These are phyloP conservation scores for Leishmania martiniquensis DNA, from an alignment of 208 protist genomes.

Conservation along the genomic window DNA sequence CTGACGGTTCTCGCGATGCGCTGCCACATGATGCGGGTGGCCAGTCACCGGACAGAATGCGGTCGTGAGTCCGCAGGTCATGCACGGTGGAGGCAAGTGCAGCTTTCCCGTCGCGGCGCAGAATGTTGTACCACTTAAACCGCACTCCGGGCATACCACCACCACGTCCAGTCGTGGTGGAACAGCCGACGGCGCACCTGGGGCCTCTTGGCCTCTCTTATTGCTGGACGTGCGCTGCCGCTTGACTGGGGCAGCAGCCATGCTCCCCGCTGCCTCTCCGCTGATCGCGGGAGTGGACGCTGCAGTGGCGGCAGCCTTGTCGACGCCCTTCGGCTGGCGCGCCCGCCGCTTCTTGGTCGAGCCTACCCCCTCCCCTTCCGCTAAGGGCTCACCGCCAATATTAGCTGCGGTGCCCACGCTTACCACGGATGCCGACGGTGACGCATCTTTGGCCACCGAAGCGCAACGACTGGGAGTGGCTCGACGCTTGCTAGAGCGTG, in stretches of 20 bases:
- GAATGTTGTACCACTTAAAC: slow-evolving; percentile 54
- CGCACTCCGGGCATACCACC: slow-evolving; percentile 56
- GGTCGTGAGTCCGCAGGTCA: slow-evolving; percentile 49
- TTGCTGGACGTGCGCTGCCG: slow-evolving; percentile 14
- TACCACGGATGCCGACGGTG: background rate
- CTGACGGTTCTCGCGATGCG: slow-evolving; percentile 36
- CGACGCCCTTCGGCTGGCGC: slow-evolving; percentile 2
- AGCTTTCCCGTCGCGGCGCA: slow-evolving; percentile 60
- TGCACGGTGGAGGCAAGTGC: slow-evolving; percentile 41
- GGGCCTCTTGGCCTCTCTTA: background rate
- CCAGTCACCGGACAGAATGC: slow-evolving; percentile 77
- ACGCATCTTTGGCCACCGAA: slow-evolving; percentile 6
- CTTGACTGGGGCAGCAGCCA: slow-evolving; percentile 6
- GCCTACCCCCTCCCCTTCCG: background rate
- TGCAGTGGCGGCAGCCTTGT: background rate
- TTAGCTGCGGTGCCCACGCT: background rate
- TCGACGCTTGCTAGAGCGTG: background rate
- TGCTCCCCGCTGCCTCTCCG: background rate
- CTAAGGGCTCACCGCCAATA: background rate
- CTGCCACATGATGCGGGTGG: slow-evolving; percentile 43
- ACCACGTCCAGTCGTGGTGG: background rate
- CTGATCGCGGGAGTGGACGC: background rate
- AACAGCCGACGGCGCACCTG: background rate
- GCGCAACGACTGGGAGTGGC: background rate
- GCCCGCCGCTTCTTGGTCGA: slow-evolving; percentile 3